Percentiles rank a stretch among this genome's conserved stretches.
phyloP scores from a whole-genome alignment of 257 asterid species.

The Asclepias syriaca region DNA sequence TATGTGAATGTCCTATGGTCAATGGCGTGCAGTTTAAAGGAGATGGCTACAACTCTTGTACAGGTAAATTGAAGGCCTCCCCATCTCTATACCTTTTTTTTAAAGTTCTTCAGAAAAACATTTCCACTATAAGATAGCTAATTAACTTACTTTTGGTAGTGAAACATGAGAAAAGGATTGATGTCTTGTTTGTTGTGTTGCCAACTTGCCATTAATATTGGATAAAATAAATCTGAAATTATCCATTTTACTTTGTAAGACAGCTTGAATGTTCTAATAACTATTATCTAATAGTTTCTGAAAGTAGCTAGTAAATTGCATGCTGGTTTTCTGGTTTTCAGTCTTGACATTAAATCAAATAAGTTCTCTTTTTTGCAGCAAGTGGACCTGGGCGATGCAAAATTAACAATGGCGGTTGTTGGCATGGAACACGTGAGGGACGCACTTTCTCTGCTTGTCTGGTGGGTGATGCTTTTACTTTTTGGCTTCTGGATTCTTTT shows the following conservation, averaged over 20 bases:
- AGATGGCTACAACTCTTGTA: constrained; percentile 71
- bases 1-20: constrained; percentile 76
- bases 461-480: constrained; percentile 45
- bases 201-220: not conserved
- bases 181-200: not conserved
- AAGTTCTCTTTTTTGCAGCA: constrained; percentile 29
- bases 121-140: not conserved
- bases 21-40: constrained; percentile 75
- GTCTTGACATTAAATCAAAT: constrained; percentile 2
- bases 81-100: too few relatives aligned
- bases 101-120: not conserved
- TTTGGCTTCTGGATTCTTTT: not conserved
- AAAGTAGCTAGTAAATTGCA: not conserved
- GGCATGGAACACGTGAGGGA: constrained; percentile 66
- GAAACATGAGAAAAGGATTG: not conserved
- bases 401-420: constrained; percentile 84
- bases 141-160: not conserved
- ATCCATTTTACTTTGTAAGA: not conserved
- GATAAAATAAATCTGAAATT: not conserved
- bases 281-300: not conserved
- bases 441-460: constrained; percentile 67
- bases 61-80: constrained; percentile 27
- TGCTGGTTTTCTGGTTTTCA: not conserved
- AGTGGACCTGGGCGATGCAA: constrained; percentile 74
- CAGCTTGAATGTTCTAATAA: not conserved